Base-by-base conservation (phyloP, 208 protist genomes). In the Acanthamoeba sp. region DNA sequence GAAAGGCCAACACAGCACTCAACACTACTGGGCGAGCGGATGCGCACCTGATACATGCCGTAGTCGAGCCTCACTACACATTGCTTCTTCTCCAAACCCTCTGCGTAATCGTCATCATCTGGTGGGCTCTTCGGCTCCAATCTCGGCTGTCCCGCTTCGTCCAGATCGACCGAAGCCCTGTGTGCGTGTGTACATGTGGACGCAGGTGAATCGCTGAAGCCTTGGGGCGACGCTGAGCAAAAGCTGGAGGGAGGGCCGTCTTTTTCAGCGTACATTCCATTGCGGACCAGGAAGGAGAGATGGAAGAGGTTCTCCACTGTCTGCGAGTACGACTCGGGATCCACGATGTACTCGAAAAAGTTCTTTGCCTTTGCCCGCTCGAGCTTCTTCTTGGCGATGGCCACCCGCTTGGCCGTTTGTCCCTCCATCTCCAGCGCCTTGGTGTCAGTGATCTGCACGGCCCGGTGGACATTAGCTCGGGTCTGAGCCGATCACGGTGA, bases 221-320 rank as follows among this genome's bases (percentile, higher is more conserved):
- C 48, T 16, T 55, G 10, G 6, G 38, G 12, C 42, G 69, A 80
- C 12, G 48, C 16, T 16, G 48, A 45, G 38, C n/a, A n/a, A n/a
- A n/a, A n/a, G n/a, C n/a, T n/a, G n/a, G n/a, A n/a, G n/a, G n/a
- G n/a, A n/a, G n/a, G n/a, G n/a, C n/a, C n/a, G n/a, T n/a, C n/a
- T n/a, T n/a, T n/a, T n/a, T n/a, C n/a, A n/a, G 38, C 73, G 73
- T 82, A 82, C 73, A 82, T 59, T 36, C 82, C 82, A 14, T 89
- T 66, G 50, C 55, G 36, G 4, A 93, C 88, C n/a, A 93, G 40
- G 88, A 93, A 93, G 42, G 88, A 93, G 9, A 80, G 9, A 36
- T 93, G 88, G 40, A 93, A 93, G 27, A 93, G 64, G 24, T 93
- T 93, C 48, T 93, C 88, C 10, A 93, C 32, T 2, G 88, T 93